Conservation (phyloP, 306 rosid species). For the Cicer cuneatum region DNA sequence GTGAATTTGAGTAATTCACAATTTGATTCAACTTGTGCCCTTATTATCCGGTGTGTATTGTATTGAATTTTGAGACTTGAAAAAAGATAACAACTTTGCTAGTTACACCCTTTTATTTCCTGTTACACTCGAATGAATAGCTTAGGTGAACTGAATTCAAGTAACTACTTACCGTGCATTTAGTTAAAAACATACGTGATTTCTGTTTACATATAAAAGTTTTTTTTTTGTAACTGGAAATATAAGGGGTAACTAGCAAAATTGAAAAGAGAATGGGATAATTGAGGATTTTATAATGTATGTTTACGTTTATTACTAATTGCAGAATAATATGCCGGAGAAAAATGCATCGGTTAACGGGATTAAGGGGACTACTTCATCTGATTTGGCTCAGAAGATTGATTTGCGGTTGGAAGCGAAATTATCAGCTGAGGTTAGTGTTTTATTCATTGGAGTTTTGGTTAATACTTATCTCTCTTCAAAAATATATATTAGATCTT, state of each 20-base stretch:
- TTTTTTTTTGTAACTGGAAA: too few species aligned
- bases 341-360: slow-evolving; percentile 45
- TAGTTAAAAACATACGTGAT: too few species aligned
- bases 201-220: too few species aligned
- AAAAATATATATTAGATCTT: not conserved
- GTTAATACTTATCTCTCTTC: not conserved
- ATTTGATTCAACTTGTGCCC: not conserved
- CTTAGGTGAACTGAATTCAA: too few species aligned
- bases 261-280: not conserved
- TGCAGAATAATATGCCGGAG: slow-evolving; percentile 64
- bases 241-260: too few species aligned
- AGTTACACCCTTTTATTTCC: too few species aligned
- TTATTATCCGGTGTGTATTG: slow-evolving; percentile 1
- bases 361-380: slow-evolving; percentile 22
- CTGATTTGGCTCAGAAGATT: slow-evolving; percentile 10
- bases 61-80: slow-evolving; percentile 23
- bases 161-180: too few species aligned
- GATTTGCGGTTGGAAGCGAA: slow-evolving; percentile 76
- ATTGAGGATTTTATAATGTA: not conserved
- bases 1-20: slow-evolving; percentile 15
- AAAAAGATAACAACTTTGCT: too few species aligned
- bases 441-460: not conserved
- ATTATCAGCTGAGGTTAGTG: slow-evolving; percentile 73
- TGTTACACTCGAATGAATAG: too few species aligned
- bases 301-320: not conserved